A percentile compares a stretch with the other conserved stretches of the same genome.
These are phyloP conservation scores for Blechomonas ayalai DNA, from an alignment of 208 protist species.

Conservation along the genomic window DNA sequence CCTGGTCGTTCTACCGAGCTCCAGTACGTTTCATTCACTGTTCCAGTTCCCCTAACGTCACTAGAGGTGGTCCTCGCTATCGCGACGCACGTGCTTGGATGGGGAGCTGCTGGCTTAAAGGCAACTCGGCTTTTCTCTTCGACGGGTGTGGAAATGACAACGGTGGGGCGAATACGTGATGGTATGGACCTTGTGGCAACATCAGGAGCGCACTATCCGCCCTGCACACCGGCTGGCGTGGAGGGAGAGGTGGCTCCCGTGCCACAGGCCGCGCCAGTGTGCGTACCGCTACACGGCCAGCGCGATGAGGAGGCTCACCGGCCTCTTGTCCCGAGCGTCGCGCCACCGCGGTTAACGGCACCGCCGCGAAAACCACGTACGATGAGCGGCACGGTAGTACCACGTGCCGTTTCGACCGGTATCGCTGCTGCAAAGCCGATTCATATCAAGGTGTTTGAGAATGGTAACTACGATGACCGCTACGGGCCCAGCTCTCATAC, in stretches of 20 bases:
- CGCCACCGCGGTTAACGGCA: not conserved
- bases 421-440: slow-evolving; percentile 23
- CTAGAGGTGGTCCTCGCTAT: slow-evolving; percentile 35
- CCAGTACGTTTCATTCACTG: slow-evolving; percentile 9
- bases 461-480: slow-evolving; percentile 80
- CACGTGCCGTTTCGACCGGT: not conserved
- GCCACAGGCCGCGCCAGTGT: not conserved
- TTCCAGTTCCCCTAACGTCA: slow-evolving; percentile 16
- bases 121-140: slow-evolving; percentile 59
- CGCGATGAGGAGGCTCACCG: too few relatives aligned
- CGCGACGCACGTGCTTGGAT: slow-evolving; percentile 40
- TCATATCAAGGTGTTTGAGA: slow-evolving; percentile 81
- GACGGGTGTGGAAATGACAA: slow-evolving; percentile 48
- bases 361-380: not conserved
- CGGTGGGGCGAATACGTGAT: slow-evolving; percentile 21
- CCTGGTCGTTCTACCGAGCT: slow-evolving; percentile 2
- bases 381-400: slow-evolving; percentile 3
- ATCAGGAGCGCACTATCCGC: slow-evolving; percentile 24
- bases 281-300: not conserved
- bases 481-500: slow-evolving; percentile 57
- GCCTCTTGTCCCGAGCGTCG: too few relatives aligned
- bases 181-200: slow-evolving; percentile 57
- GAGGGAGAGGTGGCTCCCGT: not conserved
- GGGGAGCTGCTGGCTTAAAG: slow-evolving; percentile 15
- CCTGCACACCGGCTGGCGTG: not conserved